Evolutionary conservation across 345 rosid species (phyloP).

Genomic region (Dovyalis caffra): DNA sequence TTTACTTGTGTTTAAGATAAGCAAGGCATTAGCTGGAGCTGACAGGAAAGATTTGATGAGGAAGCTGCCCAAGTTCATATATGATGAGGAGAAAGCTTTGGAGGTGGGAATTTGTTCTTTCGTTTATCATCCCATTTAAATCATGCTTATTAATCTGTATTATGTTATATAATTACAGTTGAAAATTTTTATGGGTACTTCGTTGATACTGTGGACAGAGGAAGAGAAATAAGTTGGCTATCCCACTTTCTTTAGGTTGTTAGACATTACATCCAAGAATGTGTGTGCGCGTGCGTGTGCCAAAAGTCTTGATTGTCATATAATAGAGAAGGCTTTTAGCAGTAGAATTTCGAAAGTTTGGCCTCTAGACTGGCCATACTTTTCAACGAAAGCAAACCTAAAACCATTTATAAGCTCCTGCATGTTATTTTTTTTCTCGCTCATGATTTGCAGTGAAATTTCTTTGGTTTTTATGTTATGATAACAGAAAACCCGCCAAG

Average conservation of each 20-base stretch:
- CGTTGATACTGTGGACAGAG: not conserved
- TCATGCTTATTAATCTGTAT: not conserved
- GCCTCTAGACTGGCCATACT: not conserved
- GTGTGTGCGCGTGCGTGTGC: not conserved
- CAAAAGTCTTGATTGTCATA: not conserved
- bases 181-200: not conserved
- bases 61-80: constrained; percentile 48
- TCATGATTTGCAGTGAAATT: not conserved
- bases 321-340: not conserved
- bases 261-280: not conserved
- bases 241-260: not conserved
- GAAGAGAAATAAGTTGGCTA: not conserved
- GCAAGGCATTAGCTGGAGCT: constrained; percentile 40
- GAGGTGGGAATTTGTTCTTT: constrained; percentile 32
- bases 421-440: not conserved
- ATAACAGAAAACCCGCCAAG: constrained; percentile 43
- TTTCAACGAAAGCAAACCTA: not conserved
- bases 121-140: not conserved
- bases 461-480: constrained; percentile 7
- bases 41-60: constrained; percentile 46
- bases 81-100: constrained; percentile 52
- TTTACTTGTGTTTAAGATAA: constrained; percentile 24
- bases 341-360: not conserved
- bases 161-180: not conserved
- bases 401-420: not conserved